A percentile compares a stretch with the other conserved stretches of the same genome.
Evolutionary conservation across 306 rosid genomes (phyloP).

Genomic region (Carpinus fangiana): DNA sequence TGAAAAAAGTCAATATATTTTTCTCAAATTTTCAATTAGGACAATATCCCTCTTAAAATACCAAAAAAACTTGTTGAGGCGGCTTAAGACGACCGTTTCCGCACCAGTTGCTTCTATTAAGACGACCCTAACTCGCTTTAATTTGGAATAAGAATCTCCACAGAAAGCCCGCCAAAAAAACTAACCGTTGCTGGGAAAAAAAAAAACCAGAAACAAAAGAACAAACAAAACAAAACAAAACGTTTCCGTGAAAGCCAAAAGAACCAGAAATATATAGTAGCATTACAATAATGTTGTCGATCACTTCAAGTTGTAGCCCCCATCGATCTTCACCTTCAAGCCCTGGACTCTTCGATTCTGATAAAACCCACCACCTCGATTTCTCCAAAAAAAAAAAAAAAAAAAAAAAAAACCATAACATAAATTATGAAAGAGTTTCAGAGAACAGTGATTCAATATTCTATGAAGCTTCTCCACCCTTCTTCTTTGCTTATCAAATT

Average conservation of each 20-base stretch:
- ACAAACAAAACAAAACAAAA: neutral
- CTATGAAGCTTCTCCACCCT: conserved; percentile 5
- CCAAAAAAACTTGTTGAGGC: too few relatives aligned
- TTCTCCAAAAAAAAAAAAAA: conserved; percentile 32
- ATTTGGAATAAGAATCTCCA: neutral
- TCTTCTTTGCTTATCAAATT: conserved; percentile 13
- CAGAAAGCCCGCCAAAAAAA: neutral
- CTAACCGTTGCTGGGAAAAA: neutral
- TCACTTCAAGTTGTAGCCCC: conserved; percentile 12
- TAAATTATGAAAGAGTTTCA: neutral
- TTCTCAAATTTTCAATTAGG: too few relatives aligned
- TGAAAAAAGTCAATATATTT: too few relatives aligned
- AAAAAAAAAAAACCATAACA: conserved; percentile 17
- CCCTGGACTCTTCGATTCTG: conserved; percentile 20
- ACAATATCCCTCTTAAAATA: too few relatives aligned
- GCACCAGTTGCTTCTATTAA: too few relatives aligned
- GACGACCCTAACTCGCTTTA: neutral
- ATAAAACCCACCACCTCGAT: conserved; percentile 32
- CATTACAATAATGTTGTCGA: conserved; percentile 2
- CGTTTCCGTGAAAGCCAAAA: neutral
- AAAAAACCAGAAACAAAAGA: neutral
- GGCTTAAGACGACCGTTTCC: too few relatives aligned
- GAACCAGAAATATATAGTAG: neutral
- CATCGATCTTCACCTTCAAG: conserved; percentile 23
- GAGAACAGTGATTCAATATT: neutral